phyloP scores from a whole-genome alignment of 306 rosid species.

The Medicago truncatula region DNA sequence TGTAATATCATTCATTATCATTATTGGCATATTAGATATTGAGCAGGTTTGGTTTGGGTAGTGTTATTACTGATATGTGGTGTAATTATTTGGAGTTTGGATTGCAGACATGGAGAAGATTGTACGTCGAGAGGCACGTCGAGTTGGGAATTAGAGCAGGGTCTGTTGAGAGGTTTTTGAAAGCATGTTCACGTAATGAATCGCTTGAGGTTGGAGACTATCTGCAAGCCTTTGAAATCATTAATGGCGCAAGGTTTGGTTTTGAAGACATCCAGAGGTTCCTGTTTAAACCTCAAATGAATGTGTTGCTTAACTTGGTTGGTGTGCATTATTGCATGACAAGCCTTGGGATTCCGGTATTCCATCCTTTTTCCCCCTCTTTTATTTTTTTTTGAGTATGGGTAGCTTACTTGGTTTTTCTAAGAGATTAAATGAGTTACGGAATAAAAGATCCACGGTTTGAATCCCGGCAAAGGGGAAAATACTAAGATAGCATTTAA shows the following conservation, averaged over 20 bases:
- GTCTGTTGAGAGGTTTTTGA: conserved; percentile 56
- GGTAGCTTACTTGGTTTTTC: too few species aligned
- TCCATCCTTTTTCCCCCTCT: conserved; percentile 18
- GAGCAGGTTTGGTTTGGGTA: conserved; percentile 18
- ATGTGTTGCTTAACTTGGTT: conserved; percentile 71
- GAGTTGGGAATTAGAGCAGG: conserved; percentile 58
- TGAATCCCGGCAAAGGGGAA: too few species aligned
- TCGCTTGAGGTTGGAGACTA: conserved; percentile 75
- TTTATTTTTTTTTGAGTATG: conserved; percentile 1
- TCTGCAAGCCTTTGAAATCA: conserved; percentile 56
- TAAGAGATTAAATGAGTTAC: too few species aligned
- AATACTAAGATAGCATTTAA: too few species aligned
- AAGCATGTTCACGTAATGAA: conserved; percentile 47
- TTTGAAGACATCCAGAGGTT: conserved; percentile 68
- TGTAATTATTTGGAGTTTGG: conserved; percentile 36
- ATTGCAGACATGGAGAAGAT: conserved; percentile 69
- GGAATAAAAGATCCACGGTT: too few species aligned
- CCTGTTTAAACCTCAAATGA: conserved; percentile 62
- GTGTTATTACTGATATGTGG: background rate
- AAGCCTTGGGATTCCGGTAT: conserved; percentile 71
- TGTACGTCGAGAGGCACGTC: conserved; percentile 67
- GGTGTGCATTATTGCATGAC: conserved; percentile 69
- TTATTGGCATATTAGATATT: background rate
- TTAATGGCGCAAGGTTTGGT: conserved; percentile 59
- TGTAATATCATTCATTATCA: background rate